Conservation (phyloP, 495 filamentous ascomycete species). For the Xeromyces bisporus region DNA sequence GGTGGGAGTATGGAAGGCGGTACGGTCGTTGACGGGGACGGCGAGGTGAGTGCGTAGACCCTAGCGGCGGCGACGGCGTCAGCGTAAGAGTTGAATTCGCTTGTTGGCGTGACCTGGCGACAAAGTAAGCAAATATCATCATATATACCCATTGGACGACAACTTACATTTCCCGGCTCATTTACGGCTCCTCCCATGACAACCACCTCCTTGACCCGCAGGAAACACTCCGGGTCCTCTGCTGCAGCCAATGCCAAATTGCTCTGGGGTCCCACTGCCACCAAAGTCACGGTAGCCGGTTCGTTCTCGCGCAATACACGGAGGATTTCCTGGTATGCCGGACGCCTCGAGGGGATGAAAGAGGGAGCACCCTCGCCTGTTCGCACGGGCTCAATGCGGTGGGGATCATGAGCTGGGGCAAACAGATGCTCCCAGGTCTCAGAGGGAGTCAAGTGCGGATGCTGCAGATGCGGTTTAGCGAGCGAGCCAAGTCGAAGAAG, state of each 20-base stretch:
- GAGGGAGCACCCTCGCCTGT: constrained; percentile 20
- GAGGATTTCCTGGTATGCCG: constrained; percentile 74
- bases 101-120: constrained; percentile 44
- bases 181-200: constrained; percentile 94
- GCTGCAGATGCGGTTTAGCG: constrained; percentile 29
- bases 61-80: constrained; percentile 73
- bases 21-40: constrained; percentile 49
- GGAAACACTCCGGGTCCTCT: constrained; percentile 69
- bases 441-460: constrained; percentile 68
- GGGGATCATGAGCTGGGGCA: constrained; percentile 26
- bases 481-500: not conserved
- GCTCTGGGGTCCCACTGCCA: constrained; percentile 79
- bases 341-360: constrained; percentile 55
- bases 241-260: constrained; percentile 81
- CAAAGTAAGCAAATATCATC: not conserved
- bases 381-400: constrained; percentile 20
- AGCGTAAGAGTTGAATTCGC: constrained; percentile 74
- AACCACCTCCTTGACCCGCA: constrained; percentile 74
- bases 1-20: constrained; percentile 44
- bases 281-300: constrained; percentile 67
- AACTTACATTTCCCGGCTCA: constrained; percentile 54
- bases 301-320: constrained; percentile 61
- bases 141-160: too few species aligned
- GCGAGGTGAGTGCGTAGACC: constrained; percentile 79
- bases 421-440: constrained; percentile 81